Evolutionary conservation across 2,329 filamentous ascomycete genomes (phyloP), one percentile per base, ranked within the genome.

Genomic region (Epicoccum nigrum): DNA sequence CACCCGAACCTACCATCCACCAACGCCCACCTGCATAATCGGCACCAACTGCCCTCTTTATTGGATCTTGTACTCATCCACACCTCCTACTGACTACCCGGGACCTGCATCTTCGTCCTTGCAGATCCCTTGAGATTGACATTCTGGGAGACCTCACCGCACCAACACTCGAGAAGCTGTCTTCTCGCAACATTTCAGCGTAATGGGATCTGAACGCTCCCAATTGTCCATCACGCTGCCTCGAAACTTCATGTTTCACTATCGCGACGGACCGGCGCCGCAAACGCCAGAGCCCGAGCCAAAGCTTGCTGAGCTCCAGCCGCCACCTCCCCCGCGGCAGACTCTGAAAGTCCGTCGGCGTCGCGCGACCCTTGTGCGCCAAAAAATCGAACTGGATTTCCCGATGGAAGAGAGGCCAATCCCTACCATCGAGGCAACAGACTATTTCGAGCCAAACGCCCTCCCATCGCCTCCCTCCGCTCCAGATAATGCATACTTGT

Each of bases 161-260:
- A 21, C 45, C 12, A 47, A 55, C 55, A 53, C 49, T 52, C 39
- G 39, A 34, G 38, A 54, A 42, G 43, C 38, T 48, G 44, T 45
- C 47, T 34, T 46, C 41, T 19, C 19, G 28, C 31, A 25, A 20
- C 9, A 32, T 46, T 40, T 16, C 12, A 20, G 16, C 56, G 62
- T 51, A 40, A 77, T 77, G 74, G 73, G 76, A 21, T 65, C 71
- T 21, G 67, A 71, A 59, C 76, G 76, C 50, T 76, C 77, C 39
- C 70, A 78, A 47, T 65, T 79, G 21, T 80, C 77, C 42, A 79
- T 79, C 55, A 78, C 77, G 20, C 73, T 82, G 30, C 79, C 79
- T 20, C 71, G 77, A 46, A 78, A 76, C 68, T 77, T 79, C 70
- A 76, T 74, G 60, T 80, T 79, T 61, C 76, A 78, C 65, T 78